Base-by-base conservation (phyloP, 345 rosid genomes). In the Syzygium jambos region DNA sequence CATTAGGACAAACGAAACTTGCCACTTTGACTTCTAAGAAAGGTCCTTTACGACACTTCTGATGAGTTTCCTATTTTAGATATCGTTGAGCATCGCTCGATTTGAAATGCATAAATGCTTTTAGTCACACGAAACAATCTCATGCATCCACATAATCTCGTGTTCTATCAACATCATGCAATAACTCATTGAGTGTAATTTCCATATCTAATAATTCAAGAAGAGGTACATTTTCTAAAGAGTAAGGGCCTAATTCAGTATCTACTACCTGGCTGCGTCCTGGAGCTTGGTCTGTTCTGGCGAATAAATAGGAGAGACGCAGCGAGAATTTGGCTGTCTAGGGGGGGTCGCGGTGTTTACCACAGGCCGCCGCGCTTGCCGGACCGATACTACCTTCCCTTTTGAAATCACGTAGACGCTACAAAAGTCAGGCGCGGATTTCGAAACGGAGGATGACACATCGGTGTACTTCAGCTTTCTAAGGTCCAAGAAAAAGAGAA, bases 371-470 rank as follows among this genome's bases (percentile, higher is more conserved):
- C 91, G 96, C 22, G 98, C 96, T 19, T 93, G 87, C 82, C 92
- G 85, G 11, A 90, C 89, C 6, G 96, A 88, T 14, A 89, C 57
- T 34, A 95, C 87, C 92, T 94, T 97, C 87, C 99, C 98, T 90
- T 96, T 96, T n/a, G 94, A 88, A 88, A 97, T 95, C 17, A 97
- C 95, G 59, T 91, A 96, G 9, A 95, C 91, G 30, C 95, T 93
- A 90, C 98, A 97, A 86, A 93, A 96, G 56, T 94, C 97, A 9
- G 97, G 99, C 0, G 94, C 92, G 25, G 89, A 82, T 90, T 94
- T 97, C 86, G 93, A 87, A 34, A 95, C 21, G 22, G 84, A 85
- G 55, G 93, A 61, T 17, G 96, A 88, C 52, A 97, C 88, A 85
- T 97, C 96, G 85, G 89, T 88, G 25, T 87, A 84, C 86, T 92